Base-by-base conservation (phyloP, 352 stramenopile species). In the Pythium myriotylum region DNA sequence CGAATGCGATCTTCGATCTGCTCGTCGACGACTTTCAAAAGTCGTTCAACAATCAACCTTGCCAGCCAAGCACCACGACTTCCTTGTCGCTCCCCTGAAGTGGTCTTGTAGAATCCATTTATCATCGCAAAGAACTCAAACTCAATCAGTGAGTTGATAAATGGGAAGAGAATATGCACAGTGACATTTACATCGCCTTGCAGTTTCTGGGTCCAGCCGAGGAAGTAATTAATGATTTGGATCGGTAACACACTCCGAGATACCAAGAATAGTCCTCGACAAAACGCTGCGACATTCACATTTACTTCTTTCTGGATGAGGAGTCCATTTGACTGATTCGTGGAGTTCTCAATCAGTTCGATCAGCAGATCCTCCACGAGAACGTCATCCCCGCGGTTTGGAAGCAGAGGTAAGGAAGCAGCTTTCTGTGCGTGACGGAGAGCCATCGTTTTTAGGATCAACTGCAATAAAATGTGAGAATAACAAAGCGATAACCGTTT, bases 71-170 rank as follows among this genome's bases (percentile, higher is more conserved):
- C 45, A 26, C 27, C 58, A 16, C 52, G 59, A 1, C 48, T 22
- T 2, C 63, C 42, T 1, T 6, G 0, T 13, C 16, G 47, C 26
- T 61, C 39, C 0, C 2, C 22, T 32, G 39, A 1, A 8, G 16
- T n/a, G 13, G 35, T 39, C 4, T 46, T 26, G 2, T 59, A 29
- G 20, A 79, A 74, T 12, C 72, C 76, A 49, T 91, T 90, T 17
- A 93, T 64, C 8, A 73, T 70, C 1, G 80, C 72, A 23, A 93
- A 93, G 22, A 81, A 76, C 64, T 91, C 81, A 33, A 89, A 89
- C 37, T 90, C 84, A 27, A 87, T 74, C 27, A 93, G 60, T 24
- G 77, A 74, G 19, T 76, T 68, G 19, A 91, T 54, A 39, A 90
- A 93, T 13, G 81, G 79, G 35, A 91, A 87, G 60, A 86, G 67